Evolutionary conservation across 208 protist genomes (phyloP), one percentile per base, ranked within the genome.

Genomic region (Acanthamoeba culbertsoni): DNA sequence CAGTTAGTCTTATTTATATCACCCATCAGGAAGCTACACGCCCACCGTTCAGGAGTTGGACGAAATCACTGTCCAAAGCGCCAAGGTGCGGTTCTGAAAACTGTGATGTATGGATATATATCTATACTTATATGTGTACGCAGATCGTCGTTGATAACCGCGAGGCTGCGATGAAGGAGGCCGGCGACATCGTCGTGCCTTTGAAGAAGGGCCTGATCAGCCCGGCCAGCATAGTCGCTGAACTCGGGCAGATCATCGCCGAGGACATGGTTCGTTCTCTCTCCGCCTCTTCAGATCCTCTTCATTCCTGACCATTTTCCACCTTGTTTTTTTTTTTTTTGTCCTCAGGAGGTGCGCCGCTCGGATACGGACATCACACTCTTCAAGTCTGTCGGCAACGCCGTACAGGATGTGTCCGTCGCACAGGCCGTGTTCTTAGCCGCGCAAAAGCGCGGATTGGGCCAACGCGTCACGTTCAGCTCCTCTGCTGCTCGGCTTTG

Each of bases 41-140:
- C 92, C 79, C 35, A 42, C 79, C 26, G 92, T 94, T 73, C 71
- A 90, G 59, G 92, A 94, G 71, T 35, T 94, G 55, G 79, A 90
- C 73, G 77, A 90, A n/a, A 40, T 18, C 4, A 91, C 53, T 28
- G 71, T 94, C n/a, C 45, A 51, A 18, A 18, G 79, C 23, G 79
- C 79, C 68, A 94, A 94, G 73, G 71, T 86, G 35, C 45, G 5
- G 20, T 26, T 10, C 26, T 55, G 2, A 10, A 57, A 20, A 42
- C 42, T 48, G 77, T 88, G 77, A 40, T 31, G 1, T 53, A 26
- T 18, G 2, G 2, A 2, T 59, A 2, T 3, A 2, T 59, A 2
- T 59, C 7, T 59, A 2, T 59, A 2, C 28, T 14, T 23, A 20
- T 59, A 26, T 59, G 14, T 3, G 53, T 18, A 26, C 14, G 53